Conservation (phyloP, 805 yeast species). For the Sungouiella thailandica region DNA sequence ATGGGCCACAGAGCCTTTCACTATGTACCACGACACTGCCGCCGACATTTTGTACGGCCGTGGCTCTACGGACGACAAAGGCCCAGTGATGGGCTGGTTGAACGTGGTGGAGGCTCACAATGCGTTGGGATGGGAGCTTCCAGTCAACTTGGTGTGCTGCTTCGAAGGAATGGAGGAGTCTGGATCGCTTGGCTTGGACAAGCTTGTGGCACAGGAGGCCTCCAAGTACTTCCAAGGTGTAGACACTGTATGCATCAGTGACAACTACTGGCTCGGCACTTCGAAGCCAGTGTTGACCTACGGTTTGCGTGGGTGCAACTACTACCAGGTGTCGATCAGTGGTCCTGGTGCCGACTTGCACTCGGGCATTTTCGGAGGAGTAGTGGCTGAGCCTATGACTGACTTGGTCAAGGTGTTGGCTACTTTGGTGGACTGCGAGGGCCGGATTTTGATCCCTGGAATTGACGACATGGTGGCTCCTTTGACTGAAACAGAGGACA, state of each 20-base stretch:
- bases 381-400: constrained; percentile 95
- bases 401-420: constrained; percentile 79
- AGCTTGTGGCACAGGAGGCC: constrained; percentile 75
- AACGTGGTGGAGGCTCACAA: constrained; percentile 88
- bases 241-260: constrained; percentile 93
- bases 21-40: constrained; percentile 52
- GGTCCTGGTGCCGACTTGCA: constrained; percentile 98
- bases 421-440: constrained; percentile 72
- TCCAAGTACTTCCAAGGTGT: constrained; percentile 75
- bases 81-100: constrained; percentile 97
- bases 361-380: constrained; percentile 96
- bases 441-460: constrained; percentile 85
- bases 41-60: constrained; percentile 78
- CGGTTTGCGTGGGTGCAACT: constrained; percentile 95
- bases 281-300: constrained; percentile 94
- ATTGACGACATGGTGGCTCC: constrained; percentile 93
- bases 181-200: constrained; percentile 90
- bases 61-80: constrained; percentile 97
- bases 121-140: constrained; percentile 78
- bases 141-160: constrained; percentile 87
- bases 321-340: constrained; percentile 72
- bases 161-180: constrained; percentile 99
- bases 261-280: constrained; percentile 98
- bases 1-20: constrained; percentile 92
- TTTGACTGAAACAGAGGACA: constrained; percentile 72